These are phyloP conservation scores for Aristolochia contorta DNA, from an alignment of 164 flowering plant genomes.

Conservation along the genomic window DNA sequence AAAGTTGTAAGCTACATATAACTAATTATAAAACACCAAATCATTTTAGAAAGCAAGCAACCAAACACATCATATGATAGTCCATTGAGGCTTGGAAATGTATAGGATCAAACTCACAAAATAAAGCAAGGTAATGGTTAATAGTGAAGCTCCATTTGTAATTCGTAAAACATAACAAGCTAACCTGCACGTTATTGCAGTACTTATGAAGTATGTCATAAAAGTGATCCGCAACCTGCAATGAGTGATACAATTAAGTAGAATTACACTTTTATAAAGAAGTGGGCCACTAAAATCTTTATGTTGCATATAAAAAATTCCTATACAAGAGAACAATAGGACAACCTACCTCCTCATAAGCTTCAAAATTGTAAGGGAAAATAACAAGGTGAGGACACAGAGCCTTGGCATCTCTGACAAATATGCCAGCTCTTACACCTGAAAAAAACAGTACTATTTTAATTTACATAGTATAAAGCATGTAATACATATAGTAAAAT, in stretches of 20 bases:
- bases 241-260: slow-evolving; percentile 3
- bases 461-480: background rate
- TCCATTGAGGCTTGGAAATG: background rate
- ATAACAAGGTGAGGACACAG: slow-evolving; percentile 89
- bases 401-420: slow-evolving; percentile 88
- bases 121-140: background rate
- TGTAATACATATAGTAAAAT: background rate
- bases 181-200: slow-evolving; percentile 85
- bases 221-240: slow-evolving; percentile 95
- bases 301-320: background rate
- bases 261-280: background rate
- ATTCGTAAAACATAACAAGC: background rate
- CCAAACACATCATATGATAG: too few relatives aligned
- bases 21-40: background rate
- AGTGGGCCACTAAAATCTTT: background rate
- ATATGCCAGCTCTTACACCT: slow-evolving; percentile 94
- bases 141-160: too few relatives aligned
- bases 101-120: background rate
- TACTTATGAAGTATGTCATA: slow-evolving; percentile 81
- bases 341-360: slow-evolving; percentile 70
- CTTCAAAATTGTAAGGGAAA: slow-evolving; percentile 77
- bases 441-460: background rate
- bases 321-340: background rate
- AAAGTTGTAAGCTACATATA: background rate
- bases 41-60: background rate